These are phyloP conservation scores for Coniochaeta sp. DNA, from an alignment of 2,329 filamentous ascomycete species.

Conservation along the genomic window DNA sequence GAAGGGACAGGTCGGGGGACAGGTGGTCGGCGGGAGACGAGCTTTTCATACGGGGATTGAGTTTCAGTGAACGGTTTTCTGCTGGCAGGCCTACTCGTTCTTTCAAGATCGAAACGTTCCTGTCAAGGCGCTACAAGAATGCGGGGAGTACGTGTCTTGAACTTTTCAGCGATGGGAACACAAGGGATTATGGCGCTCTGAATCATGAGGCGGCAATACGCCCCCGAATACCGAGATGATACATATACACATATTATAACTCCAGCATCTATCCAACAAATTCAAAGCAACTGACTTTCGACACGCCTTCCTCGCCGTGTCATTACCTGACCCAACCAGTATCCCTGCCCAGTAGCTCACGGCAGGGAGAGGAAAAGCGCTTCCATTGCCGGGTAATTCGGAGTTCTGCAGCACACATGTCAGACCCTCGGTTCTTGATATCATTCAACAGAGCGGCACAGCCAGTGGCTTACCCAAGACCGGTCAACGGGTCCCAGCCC, in stretches of 20 bases:
- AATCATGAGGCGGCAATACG: not conserved
- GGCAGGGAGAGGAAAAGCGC: conserved; percentile 16
- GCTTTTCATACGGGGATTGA: not conserved
- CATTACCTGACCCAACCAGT: not conserved
- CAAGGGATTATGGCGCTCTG: not conserved
- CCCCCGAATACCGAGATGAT: not conserved
- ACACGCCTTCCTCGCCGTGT: too few relatives aligned
- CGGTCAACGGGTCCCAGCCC: conserved; percentile 20
- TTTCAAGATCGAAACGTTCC: too few relatives aligned
- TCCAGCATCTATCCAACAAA: not conserved
- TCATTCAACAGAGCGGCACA: not conserved
- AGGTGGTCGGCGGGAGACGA: not conserved
- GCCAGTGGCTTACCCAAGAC: conserved; percentile 12
- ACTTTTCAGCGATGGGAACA: not conserved
- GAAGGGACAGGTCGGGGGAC: conserved; percentile 8
- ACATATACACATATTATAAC: not conserved
- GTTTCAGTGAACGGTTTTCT: not conserved
- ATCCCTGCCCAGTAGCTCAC: not conserved
- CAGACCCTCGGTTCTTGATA: not conserved
- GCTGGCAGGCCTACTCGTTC: not conserved
- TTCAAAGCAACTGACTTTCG: too few relatives aligned
- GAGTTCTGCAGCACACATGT: conserved; percentile 9
- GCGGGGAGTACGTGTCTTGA: not conserved
- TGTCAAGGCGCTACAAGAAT: not conserved
- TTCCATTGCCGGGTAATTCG: conserved; percentile 17